phyloP scores from a whole-genome alignment of 768 basidiomycete species.

The Phlegmacium glaucopus region DNA sequence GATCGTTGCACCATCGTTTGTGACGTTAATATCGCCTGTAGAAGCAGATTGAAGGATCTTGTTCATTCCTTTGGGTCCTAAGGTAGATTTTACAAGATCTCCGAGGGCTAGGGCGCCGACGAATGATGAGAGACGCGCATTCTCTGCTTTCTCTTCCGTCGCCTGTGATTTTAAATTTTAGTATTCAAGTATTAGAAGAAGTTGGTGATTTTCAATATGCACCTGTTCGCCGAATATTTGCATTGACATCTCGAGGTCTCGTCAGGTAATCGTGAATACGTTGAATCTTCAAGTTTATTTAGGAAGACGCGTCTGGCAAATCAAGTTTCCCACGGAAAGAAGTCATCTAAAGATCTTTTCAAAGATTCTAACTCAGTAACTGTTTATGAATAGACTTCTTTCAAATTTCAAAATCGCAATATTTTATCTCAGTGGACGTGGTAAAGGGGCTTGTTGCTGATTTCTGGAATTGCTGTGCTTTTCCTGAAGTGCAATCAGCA shows the following conservation, averaged over 20 bases:
- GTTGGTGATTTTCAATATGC: neutral
- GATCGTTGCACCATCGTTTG: conserved; percentile 98
- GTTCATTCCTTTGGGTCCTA: conserved; percentile 99
- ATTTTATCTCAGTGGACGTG: too few relatives aligned
- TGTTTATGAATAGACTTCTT: too few relatives aligned
- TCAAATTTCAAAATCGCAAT: too few relatives aligned
- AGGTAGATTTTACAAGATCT: conserved; percentile 97
- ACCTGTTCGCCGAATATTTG: conserved; percentile 27
- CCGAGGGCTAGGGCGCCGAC: conserved; percentile 96
- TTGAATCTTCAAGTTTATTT: too few relatives aligned
- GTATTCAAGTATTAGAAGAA: neutral
- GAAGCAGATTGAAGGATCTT: conserved; percentile 95
- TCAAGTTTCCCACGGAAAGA: too few relatives aligned
- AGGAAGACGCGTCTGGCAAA: too few relatives aligned
- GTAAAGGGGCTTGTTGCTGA: too few relatives aligned
- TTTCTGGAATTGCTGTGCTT: too few relatives aligned
- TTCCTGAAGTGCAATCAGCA: too few relatives aligned
- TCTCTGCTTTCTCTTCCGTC: conserved; percentile 94
- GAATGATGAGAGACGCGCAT: conserved; percentile 96
- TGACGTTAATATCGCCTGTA: conserved; percentile 91
- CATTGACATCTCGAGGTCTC: conserved; percentile 23
- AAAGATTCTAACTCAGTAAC: too few relatives aligned
- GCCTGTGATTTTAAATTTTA: conserved; percentile 41
- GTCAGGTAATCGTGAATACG: too few relatives aligned
- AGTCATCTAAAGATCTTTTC: too few relatives aligned